Conservation (phyloP, 176 grass and related monocot genomes). For the Chrysopogon serrulatus region DNA sequence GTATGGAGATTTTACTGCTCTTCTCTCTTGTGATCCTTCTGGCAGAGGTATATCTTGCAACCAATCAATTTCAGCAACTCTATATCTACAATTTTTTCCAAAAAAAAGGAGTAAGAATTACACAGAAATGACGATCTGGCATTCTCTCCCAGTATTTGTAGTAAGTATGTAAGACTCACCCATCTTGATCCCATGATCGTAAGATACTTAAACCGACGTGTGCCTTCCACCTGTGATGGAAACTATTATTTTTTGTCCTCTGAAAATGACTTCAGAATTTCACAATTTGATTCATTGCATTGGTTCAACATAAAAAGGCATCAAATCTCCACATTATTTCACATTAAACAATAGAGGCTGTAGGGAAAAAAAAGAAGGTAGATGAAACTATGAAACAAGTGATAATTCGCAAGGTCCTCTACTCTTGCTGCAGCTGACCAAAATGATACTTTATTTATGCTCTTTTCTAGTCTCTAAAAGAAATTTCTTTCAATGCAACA, state of each 20-base stretch:
- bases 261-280: constrained; percentile 15
- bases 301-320: background rate
- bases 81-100: constrained; percentile 49
- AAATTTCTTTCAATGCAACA: background rate
- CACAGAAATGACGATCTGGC: background rate
- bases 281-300: constrained; percentile 21
- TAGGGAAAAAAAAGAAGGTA: background rate
- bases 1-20: constrained; percentile 55
- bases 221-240: constrained; percentile 88
- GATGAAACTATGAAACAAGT: background rate
- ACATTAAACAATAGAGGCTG: background rate
- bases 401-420: background rate
- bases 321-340: background rate
- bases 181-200: constrained; percentile 92
- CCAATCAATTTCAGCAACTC: constrained; percentile 98
- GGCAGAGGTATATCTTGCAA: constrained; percentile 67
- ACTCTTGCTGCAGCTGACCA: constrained; percentile 1
- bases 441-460: background rate
- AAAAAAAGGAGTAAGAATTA: constrained; percentile 28
- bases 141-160: constrained; percentile 6
- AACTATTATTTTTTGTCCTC: constrained; percentile 22
- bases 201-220: constrained; percentile 69
- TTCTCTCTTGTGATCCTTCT: constrained; percentile 74
- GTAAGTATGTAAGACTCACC: constrained; percentile 50
- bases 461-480: background rate